These are phyloP conservation scores for Paramecium tetraurelia DNA, from an alignment of 73 alveolate genomes.

Conservation along the genomic window DNA sequence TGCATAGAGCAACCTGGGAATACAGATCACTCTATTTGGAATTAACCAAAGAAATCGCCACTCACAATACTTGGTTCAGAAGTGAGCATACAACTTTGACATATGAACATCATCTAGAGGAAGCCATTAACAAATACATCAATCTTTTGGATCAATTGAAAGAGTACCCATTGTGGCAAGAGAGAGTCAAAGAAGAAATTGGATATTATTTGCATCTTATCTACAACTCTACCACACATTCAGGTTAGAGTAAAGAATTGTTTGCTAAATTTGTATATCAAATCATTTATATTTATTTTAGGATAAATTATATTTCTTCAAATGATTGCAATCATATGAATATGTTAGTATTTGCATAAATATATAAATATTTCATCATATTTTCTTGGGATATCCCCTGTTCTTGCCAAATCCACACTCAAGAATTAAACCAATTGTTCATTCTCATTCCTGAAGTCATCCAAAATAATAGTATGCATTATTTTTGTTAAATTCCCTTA, in stretches of 20 bases:
- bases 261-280: constrained; percentile 28
- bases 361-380: background rate
- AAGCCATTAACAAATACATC: constrained; percentile 33
- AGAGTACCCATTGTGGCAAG: constrained; percentile 44
- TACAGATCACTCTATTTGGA: constrained; percentile 40
- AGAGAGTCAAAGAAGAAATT: constrained; percentile 28
- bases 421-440: background rate
- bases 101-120: constrained; percentile 7
- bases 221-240: constrained; percentile 10
- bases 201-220: constrained; percentile 47
- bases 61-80: constrained; percentile 41
- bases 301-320: constrained; percentile 48
- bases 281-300: constrained; percentile 20
- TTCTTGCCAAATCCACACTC: background rate
- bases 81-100: background rate
- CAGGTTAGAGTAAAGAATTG: background rate
- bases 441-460: background rate
- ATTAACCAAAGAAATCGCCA: background rate
- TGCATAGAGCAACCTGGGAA: constrained; percentile 29
- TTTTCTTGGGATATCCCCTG: background rate
- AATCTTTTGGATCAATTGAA: background rate
- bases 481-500: background rate
- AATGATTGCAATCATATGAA: constrained; percentile 7
- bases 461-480: background rate
- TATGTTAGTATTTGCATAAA: constrained; percentile 2